These are phyloP conservation scores for Neopestalotiopsis clavispora DNA, from an alignment of 2,329 filamentous ascomycete genomes.

Conservation along the genomic window DNA sequence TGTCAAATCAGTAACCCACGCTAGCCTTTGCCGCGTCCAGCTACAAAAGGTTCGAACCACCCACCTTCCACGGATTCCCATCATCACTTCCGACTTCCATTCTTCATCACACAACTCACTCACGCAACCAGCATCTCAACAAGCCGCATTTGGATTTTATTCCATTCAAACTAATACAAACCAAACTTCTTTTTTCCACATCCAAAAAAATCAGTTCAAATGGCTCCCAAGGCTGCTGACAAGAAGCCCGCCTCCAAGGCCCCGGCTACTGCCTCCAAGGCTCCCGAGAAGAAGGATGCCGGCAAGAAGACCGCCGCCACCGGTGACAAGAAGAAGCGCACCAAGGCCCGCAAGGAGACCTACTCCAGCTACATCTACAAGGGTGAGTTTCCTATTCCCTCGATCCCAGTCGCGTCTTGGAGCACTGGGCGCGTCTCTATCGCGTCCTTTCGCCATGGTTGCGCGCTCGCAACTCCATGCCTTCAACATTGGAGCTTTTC, in stretches of 20 bases:
- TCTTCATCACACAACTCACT: slow-evolving; percentile 38
- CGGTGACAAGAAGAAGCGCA: slow-evolving; percentile 99
- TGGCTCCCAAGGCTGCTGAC: slow-evolving; percentile 97
- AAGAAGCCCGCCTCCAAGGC: slow-evolving; percentile 99
- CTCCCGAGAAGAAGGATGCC: slow-evolving; percentile 96
- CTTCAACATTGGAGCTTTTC: background rate
- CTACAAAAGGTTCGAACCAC: slow-evolving; percentile 66
- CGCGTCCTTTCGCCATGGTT: slow-evolving; percentile 15
- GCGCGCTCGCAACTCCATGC: slow-evolving; percentile 11
- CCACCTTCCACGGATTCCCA: slow-evolving; percentile 48
- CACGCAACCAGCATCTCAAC: slow-evolving; percentile 28
- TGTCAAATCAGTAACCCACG: slow-evolving; percentile 61
- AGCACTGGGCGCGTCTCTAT: slow-evolving; percentile 11
- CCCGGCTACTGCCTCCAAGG: slow-evolving; percentile 73
- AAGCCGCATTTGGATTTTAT: slow-evolving; percentile 28
- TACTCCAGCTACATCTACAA: slow-evolving; percentile 99
- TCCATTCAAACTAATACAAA: slow-evolving; percentile 26
- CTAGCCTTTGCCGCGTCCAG: slow-evolving; percentile 56
- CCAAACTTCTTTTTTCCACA: slow-evolving; percentile 19
- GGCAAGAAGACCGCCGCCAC: slow-evolving; percentile 98
- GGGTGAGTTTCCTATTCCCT: slow-evolving; percentile 62
- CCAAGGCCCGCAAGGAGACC: slow-evolving; percentile 99
- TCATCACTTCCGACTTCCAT: slow-evolving; percentile 47
- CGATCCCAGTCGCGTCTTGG: background rate
- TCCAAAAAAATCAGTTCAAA: slow-evolving; percentile 58